Base-by-base conservation (phyloP, 306 rosid genomes). In the Aeschynomene evenia region DNA sequence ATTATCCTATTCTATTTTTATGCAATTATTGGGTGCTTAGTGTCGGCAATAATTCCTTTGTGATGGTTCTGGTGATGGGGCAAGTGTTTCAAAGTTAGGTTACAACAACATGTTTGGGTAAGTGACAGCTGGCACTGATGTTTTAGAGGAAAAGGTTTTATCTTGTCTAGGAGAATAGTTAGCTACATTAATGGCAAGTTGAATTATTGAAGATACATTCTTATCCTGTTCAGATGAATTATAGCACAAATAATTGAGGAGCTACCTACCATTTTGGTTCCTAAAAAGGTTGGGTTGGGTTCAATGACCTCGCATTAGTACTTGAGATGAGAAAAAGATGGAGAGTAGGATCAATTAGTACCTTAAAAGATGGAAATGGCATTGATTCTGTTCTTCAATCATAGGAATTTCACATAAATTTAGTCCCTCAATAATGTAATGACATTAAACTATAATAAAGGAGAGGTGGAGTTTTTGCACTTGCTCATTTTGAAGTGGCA, bases 61-160 rank as follows among this genome's bases (percentile, higher is more conserved):
- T 54, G 69, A 65, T 53, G 63, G 73, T 14, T 67, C 24, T 73
- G 68, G 60, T 71, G 6, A 24, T 39, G 23, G 24, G n/a, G n/a
- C n/a, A n/a, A 24, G 42, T 39, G 61, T 54, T 63, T 63, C 20
- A 22, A 39, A 56, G 52, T 34, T 19, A 34, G 76, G 69, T 58
- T 72, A n/a, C n/a, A n/a, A n/a, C 34, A 19, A 46, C 34, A 61
- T 63, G 28, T 53, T 57, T 34, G 21, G 70, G 43, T 68, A 48
- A 67, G 49, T 55, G 52, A 70, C 37, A 37, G 50, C 22, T 68
- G 33, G 4, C 40, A 66, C 15, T 42, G 29, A 12, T 20, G 21
- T 26, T 36, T 19, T 63, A 21, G 24, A 16, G 63, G 60, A 49
- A 26, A 24, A 13, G 55, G 54, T 12, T 59, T 60, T 66, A 48